A percentile compares a stretch with the other conserved stretches of the same genome.
Evolutionary conservation across 2,329 filamentous ascomycete genomes (phyloP).

Genomic region (Aspergillus japonicus): DNA sequence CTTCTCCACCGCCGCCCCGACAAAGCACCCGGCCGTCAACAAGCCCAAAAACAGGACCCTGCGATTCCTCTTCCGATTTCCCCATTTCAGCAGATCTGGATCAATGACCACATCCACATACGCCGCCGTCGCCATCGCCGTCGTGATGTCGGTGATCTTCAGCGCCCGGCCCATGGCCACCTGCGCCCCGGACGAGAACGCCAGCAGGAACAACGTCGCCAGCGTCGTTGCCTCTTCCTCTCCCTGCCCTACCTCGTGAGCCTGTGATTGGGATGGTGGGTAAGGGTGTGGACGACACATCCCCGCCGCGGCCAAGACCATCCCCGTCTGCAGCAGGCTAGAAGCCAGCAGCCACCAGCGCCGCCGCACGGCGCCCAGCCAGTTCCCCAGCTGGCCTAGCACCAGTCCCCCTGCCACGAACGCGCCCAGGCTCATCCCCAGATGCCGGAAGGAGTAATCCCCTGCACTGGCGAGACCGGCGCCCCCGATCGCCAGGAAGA

Average conservation of each 20-base stretch:
- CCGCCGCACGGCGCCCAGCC: conserved; percentile 48
- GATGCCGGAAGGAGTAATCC: conserved; percentile 53
- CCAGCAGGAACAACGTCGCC: conserved; percentile 51
- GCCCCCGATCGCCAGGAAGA: conserved; percentile 57
- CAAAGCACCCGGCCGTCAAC: conserved; percentile 46
- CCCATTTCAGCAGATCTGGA: conserved; percentile 45
- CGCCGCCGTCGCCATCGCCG: conserved; percentile 64
- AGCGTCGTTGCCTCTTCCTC: neutral
- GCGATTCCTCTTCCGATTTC: conserved; percentile 43
- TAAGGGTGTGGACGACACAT: conserved; percentile 20
- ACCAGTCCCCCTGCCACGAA: conserved; percentile 57
- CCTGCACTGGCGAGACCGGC: conserved; percentile 49
- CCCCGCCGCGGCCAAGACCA: conserved; percentile 51
- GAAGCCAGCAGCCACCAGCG: conserved; percentile 56
- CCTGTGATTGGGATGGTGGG: too few species aligned
- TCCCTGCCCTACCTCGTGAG: too few species aligned
- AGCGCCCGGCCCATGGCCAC: conserved; percentile 58
- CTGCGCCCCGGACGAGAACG: conserved; percentile 58
- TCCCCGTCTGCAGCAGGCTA: conserved; percentile 54
- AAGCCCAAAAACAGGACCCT: conserved; percentile 32
- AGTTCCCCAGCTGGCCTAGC: conserved; percentile 58
- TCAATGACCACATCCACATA: conserved; percentile 62
- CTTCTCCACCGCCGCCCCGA: conserved; percentile 43
- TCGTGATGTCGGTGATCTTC: conserved; percentile 61
- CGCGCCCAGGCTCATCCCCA: conserved; percentile 55